Percentiles rank a stretch among this genome's conserved stretches.
Evolutionary conservation across 148 eudicot genomes (phyloP).

Genomic region (Agrostemma githago): DNA sequence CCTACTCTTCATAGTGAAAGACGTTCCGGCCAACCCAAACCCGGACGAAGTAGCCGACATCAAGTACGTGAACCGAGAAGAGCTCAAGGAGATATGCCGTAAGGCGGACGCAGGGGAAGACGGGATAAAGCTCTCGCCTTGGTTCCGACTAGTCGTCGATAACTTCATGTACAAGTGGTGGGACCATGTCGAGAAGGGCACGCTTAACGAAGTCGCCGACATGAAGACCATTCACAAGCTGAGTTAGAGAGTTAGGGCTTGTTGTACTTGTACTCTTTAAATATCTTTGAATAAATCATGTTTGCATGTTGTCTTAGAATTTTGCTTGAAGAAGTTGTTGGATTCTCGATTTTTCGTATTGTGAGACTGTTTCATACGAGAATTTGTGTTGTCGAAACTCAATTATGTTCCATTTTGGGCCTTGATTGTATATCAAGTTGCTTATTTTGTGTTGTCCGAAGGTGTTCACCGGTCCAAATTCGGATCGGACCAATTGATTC

Average conservation of each 20-base stretch:
- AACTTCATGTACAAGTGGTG: slow-evolving; percentile 95
- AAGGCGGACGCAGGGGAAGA: slow-evolving; percentile 94
- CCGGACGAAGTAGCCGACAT: slow-evolving; percentile 87
- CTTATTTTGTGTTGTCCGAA: no score
- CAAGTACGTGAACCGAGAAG: slow-evolving; percentile 62
- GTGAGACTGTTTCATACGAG: no score
- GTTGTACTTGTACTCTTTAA: not conserved
- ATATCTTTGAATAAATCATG: slow-evolving; percentile 3
- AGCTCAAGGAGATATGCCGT: slow-evolving; percentile 70
- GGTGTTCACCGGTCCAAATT: no score
- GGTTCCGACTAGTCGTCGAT: slow-evolving; percentile 90
- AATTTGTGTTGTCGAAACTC: no score
- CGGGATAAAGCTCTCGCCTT: slow-evolving; percentile 83
- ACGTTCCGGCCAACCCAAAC: slow-evolving; percentile 67
- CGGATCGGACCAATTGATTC: no score
- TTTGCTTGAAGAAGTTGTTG: slow-evolving; percentile 12
- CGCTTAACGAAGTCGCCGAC: slow-evolving; percentile 56
- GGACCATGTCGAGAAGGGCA: slow-evolving; percentile 84
- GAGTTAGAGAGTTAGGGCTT: slow-evolving; percentile 1
- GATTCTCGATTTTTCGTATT: no score
- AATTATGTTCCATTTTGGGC: no score
- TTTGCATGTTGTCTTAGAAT: slow-evolving; percentile 10
- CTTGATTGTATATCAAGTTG: no score
- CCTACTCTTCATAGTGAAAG: slow-evolving; percentile 75
- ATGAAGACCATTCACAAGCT: slow-evolving; percentile 88